Evolutionary conservation across 2,329 filamentous ascomycete genomes (phyloP), one percentile per base, ranked within the genome.

Genomic region (Ustilaginoidea virens): DNA sequence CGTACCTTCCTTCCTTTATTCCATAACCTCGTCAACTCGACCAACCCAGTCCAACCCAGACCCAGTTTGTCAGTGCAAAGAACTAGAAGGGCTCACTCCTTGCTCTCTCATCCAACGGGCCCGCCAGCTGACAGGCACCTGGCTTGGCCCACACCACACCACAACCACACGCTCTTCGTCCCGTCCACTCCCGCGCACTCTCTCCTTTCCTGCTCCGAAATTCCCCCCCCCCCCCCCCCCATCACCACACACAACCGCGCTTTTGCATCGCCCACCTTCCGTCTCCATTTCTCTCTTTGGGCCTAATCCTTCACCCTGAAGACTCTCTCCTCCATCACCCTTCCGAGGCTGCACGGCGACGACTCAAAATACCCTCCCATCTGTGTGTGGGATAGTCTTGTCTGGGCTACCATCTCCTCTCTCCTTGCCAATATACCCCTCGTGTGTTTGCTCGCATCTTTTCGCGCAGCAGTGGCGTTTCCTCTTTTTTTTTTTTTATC

Each of bases 191-290:
- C 30, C 32, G 32, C 24, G 12, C 34, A 23, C 33, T 30, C 26
- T 37, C 33, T 31, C 36, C 36, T 39, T 39, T 37, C 37, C 22
- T 33, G 25, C 14, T 27, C 33, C 27, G 38, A 39, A 39, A 38
- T 38, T 38, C 37, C 38, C 30, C 30, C 25, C 30, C 28, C 35
- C 35, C 29, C 28, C 27, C 23, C 25, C 33, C 32, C 30, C 23
- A 32, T 13, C 8, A 23, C 21, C 28, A 27, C 26, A 11, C 33
- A 26, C 35, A 31, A n/a, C 36, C 33, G 32, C 35, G 33, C 33
- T 34, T 32, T 28, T 31, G 32, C 33, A 32, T 34, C 25, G 32
- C 31, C 33, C 33, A 27, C 36, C 31, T 33, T 25, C 34, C 36
- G 34, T 32, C 29, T 31, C 30, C 24, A 25, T 29, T 26, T 29